Evolutionary conservation across 1,284 basidiomycete species (phyloP).

Genomic region (Tilletia walkeri): DNA sequence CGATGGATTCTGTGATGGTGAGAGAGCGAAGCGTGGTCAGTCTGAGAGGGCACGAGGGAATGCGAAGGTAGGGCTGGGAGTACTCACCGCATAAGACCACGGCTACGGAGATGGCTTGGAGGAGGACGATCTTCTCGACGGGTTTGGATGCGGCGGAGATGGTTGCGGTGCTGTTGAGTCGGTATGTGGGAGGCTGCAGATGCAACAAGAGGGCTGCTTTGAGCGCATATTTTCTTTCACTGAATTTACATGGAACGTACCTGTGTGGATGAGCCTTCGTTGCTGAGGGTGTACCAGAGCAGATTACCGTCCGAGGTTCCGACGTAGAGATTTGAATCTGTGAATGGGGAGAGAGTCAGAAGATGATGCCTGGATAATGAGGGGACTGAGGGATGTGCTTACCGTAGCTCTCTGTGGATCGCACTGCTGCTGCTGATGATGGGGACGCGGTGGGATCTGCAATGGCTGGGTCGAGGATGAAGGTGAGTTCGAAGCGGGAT

Average conservation of each 20-base stretch:
- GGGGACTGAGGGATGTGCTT: not conserved
- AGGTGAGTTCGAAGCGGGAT: not conserved
- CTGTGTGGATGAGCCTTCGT: slow-evolving; percentile 15
- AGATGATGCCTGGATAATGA: no score
- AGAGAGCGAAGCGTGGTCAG: slow-evolving; percentile 15
- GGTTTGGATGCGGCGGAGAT: slow-evolving; percentile 32
- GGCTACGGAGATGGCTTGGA: slow-evolving; percentile 28
- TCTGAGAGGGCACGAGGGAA: no score
- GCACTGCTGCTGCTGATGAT: not conserved
- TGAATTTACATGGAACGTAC: not conserved
- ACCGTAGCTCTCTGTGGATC: slow-evolving; percentile 25
- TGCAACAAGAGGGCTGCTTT: no score
- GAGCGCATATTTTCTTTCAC: no score
- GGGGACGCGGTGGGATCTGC: not conserved
- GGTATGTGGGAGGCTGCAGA: slow-evolving; percentile 15
- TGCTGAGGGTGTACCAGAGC: slow-evolving; percentile 31
- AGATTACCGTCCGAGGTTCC: slow-evolving; percentile 40
- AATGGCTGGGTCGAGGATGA: slow-evolving; percentile 11
- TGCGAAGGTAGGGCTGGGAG: not conserved
- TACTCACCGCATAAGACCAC: slow-evolving; percentile 32
- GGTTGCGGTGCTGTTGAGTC: slow-evolving; percentile 19
- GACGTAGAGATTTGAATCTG: slow-evolving; percentile 32
- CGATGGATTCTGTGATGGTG: slow-evolving; percentile 24
- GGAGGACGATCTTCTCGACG: slow-evolving; percentile 33
- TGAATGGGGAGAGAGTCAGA: not conserved